phyloP scores from a whole-genome alignment of 2,329 filamentous ascomycete species.

The Didymellaceae sp. region DNA sequence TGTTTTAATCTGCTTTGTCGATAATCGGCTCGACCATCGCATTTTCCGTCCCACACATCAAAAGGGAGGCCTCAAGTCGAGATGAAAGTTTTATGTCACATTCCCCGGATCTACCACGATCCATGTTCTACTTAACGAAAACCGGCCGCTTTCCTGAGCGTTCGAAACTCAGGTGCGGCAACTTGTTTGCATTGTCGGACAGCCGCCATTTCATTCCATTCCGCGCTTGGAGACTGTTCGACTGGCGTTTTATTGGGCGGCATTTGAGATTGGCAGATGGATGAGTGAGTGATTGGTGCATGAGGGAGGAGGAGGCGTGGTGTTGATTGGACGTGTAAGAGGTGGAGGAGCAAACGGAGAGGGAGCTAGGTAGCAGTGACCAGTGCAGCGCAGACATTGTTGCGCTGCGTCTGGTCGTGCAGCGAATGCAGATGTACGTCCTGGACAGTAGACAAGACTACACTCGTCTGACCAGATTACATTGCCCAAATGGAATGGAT shows the following conservation, averaged over 20 bases:
- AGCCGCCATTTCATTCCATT: not conserved
- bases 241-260: conserved; percentile 13
- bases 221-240: conserved; percentile 1
- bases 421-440: too few relatives aligned
- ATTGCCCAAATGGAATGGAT: too few relatives aligned
- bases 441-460: too few relatives aligned
- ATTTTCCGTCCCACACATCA: too few relatives aligned
- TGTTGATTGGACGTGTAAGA: not conserved
- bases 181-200: too few relatives aligned
- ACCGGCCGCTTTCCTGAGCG: conserved; percentile 10
- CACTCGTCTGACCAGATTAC: too few relatives aligned
- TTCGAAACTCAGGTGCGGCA: too few relatives aligned
- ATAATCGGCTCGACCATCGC: not conserved
- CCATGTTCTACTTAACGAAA: conserved; percentile 18
- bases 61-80: too few relatives aligned
- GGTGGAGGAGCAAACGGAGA: too few relatives aligned
- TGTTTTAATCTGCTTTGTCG: not conserved
- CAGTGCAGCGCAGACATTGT: too few relatives aligned
- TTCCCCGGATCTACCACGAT: conserved; percentile 18
- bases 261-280: conserved; percentile 5
- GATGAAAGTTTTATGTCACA: conserved; percentile 14
- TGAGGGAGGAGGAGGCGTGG: not conserved
- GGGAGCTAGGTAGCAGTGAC: too few relatives aligned
- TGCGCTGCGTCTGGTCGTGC: too few relatives aligned
- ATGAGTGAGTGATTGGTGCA: not conserved